Evolutionary conservation across 164 flowering plant genomes (phyloP), one percentile per base, ranked within the genome.

Genomic region (Nymphaea thermarum): DNA sequence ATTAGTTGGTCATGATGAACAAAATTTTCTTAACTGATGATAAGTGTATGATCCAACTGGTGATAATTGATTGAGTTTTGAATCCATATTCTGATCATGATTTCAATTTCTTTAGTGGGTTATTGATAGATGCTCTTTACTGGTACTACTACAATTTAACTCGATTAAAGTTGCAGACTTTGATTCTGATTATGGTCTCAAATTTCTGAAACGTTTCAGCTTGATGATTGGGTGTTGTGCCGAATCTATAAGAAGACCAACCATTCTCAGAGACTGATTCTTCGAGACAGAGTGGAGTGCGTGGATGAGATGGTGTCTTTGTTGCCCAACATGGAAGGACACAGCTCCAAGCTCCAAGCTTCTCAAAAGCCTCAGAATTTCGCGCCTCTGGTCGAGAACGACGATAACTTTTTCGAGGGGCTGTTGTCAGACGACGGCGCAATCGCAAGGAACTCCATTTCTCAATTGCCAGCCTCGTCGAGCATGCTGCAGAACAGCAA

Each of bases 211-310:
- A 4, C 43, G 43, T 51, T 62, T 60, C 74, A 93, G 98, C 86
- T 93, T 62, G 98, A 93, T 73, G 98, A 93, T 67, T 93, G 97
- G 97, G 97, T 93, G 6, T 64, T 93, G 51, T 93, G 98, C 61
- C 91, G 98, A 68, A 91, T 93, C 16, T 93, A 93, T 80, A 89
- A 93, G 87, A 93, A 93, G 84, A 61, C 8, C 11, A 86, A 76
- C 81, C 85, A 84, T 71, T 62, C 81, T 0, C 73, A 69, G 42
- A 81, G 89, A 65, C 75, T 82, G 8, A 64, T 77, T 80, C 91
- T 84, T 68, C 81, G 78, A 14, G 87, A 87, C 7, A 80, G 72
- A 67, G 85, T 80, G 0, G 85, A 87, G 55, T 78, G 82, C 6
- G 77, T 82, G 85, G 88, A 85, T 4, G 87, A 78, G 25, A 79